Conservation (phyloP, 495 filamentous ascomycete species). For the Platismatia glauca region DNA sequence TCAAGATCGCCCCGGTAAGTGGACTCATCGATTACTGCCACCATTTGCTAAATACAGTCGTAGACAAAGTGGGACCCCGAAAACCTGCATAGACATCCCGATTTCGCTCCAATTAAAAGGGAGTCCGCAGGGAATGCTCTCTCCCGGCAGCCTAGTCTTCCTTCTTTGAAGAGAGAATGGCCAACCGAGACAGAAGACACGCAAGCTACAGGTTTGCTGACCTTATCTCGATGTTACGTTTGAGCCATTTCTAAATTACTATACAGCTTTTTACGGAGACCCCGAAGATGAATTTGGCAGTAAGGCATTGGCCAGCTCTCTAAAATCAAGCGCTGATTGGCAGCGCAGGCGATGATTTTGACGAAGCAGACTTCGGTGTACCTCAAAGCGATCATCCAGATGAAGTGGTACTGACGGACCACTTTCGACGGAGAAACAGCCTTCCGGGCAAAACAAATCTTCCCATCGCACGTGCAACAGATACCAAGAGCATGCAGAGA, state of each 20-base stretch:
- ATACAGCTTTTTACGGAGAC: conserved; percentile 28
- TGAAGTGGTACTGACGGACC: conserved; percentile 41
- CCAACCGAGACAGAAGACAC: conserved; percentile 7
- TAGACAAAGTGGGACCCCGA: conserved; percentile 58
- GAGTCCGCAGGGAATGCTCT: conserved; percentile 30
- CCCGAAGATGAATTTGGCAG: conserved; percentile 65
- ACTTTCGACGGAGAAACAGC: conserved; percentile 12
- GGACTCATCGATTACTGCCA: not conserved
- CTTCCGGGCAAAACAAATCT: not conserved
- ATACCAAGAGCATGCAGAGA: conserved; percentile 6
- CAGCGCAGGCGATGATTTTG: conserved; percentile 49
- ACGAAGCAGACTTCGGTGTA: conserved; percentile 64
- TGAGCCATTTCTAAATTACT: conserved; percentile 2
- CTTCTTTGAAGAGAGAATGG: conserved; percentile 28
- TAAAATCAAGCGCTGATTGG: conserved; percentile 23
- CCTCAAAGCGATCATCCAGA: conserved; percentile 52
- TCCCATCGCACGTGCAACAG: not conserved
- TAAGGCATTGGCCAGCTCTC: conserved; percentile 27
- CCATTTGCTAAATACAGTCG: conserved; percentile 16
- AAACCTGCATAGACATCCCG: conserved; percentile 71
- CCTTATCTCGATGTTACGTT: not conserved
- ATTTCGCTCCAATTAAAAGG: conserved; percentile 58
- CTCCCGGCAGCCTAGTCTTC: conserved; percentile 2
- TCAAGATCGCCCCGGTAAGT: conserved; percentile 58
- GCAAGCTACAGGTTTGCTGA: conserved; percentile 2